Conservation (phyloP, 2,329 filamentous ascomycete species). For the Bipolaris oryzae region DNA sequence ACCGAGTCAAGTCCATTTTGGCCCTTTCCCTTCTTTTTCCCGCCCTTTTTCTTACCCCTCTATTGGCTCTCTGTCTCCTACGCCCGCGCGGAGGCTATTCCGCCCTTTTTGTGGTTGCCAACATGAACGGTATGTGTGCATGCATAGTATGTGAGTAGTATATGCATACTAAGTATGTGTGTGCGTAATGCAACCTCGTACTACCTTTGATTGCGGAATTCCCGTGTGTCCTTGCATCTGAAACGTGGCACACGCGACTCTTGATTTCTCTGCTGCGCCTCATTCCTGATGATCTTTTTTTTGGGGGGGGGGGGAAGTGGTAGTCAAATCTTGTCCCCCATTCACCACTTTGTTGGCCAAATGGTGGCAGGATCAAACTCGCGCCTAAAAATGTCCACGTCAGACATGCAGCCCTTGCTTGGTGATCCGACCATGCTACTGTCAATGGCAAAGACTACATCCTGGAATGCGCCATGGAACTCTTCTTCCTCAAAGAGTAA, state of each 20-base stretch:
- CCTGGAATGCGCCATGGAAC: conserved; percentile 52
- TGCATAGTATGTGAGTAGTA: too few species aligned
- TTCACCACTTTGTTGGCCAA: conserved; percentile 44
- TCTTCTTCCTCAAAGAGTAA: conserved; percentile 53
- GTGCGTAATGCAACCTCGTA: too few species aligned
- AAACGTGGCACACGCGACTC: too few species aligned
- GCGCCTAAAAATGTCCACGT: conserved; percentile 50
- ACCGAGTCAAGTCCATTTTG: conserved; percentile 6
- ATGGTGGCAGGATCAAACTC: conserved; percentile 49
- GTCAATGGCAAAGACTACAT: conserved; percentile 55
- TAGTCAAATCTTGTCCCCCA: background rate
- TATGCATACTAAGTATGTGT: too few species aligned
- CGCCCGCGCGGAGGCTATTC: conserved; percentile 8
- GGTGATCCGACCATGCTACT: conserved; percentile 40
- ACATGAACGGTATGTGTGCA: too few species aligned
- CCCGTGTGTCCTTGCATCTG: too few species aligned
- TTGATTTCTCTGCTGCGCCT: background rate
- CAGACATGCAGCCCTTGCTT: conserved; percentile 42
- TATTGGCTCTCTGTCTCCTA: conserved; percentile 8
- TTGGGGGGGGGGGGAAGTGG: too few species aligned
- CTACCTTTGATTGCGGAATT: too few species aligned
- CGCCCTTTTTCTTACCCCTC: conserved; percentile 16
- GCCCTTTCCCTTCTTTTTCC: too few species aligned
- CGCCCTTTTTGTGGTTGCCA: background rate
- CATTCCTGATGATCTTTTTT: too few species aligned